Conservation (phyloP, 164 flowering plant genomes). For the Litsea cubeba region DNA sequence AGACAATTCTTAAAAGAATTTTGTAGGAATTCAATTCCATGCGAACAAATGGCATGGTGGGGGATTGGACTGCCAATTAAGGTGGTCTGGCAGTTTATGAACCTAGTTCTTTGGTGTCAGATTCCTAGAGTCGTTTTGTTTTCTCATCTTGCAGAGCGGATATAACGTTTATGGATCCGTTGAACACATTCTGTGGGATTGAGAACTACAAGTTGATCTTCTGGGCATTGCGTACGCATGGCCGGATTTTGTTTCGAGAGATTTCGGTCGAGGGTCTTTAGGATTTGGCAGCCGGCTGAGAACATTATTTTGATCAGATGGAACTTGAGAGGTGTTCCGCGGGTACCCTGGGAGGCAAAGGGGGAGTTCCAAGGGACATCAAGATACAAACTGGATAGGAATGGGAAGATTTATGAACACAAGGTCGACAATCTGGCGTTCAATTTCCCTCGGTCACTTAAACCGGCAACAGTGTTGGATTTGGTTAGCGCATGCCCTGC, state of each 20-base stretch:
- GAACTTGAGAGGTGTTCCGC: slow-evolving; percentile 80
- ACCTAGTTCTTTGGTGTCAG: not conserved
- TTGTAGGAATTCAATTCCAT: not conserved
- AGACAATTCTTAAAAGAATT: no score
- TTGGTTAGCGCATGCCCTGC: slow-evolving; percentile 78
- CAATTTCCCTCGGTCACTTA: slow-evolving; percentile 63
- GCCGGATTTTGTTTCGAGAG: slow-evolving; percentile 66
- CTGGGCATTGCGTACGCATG: slow-evolving; percentile 87
- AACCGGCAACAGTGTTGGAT: slow-evolving; percentile 78
- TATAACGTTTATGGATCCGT: slow-evolving; percentile 70
- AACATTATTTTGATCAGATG: slow-evolving; percentile 75
- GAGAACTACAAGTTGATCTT: slow-evolving; percentile 82
- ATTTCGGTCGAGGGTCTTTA: slow-evolving; percentile 59
- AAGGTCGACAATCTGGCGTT: slow-evolving; percentile 79
- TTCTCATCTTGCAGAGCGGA: slow-evolving; percentile 59
- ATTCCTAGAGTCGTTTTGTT: slow-evolving; percentile 1
- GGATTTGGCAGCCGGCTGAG: slow-evolving; percentile 88
- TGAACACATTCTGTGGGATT: slow-evolving; percentile 83
- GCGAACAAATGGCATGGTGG: not conserved
- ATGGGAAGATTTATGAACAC: slow-evolving; percentile 87
- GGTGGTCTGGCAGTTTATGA: not conserved
- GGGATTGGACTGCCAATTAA: not conserved
- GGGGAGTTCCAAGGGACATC: slow-evolving; percentile 93
- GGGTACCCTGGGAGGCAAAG: slow-evolving; percentile 91
- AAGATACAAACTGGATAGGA: slow-evolving; percentile 70